Base-by-base conservation (phyloP, 202 grass and related monocot genomes). In the Schoenoplectus triqueter region DNA sequence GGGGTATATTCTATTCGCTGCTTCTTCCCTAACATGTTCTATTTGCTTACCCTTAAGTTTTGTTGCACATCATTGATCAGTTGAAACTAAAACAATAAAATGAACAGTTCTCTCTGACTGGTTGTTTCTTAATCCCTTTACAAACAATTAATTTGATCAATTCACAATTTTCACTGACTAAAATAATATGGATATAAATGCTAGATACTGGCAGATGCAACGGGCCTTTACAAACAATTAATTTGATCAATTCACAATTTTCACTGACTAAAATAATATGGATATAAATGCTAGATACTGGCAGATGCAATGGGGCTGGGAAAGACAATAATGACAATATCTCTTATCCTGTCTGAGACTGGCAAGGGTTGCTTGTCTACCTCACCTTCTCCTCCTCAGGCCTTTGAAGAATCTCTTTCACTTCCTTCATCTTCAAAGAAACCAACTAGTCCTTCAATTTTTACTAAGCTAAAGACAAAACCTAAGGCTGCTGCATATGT, bases 261-360 rank as follows among this genome's bases (percentile, higher is more conserved):
- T 78, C 50, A 72, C 56, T 59, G 17, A 72, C 52, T 75, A 61
- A 51, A 72, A 39, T 72, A 63, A 46, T 61, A 77, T 49, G 69
- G 3, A 14, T 69, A 88, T 78, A 87, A 89, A 87, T 85, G 60
- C 80, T 86, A 97, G 95, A 98, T 98, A 88, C 68, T 98, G 85
- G 95, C 95, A 95, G 95, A 98, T 95, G 92, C 91, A 80, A 98
- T 98, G 95, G 95, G 95, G 80, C 80, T 98, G 51, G 95, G 95
- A 82, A 98, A 98, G 86, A 98, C 95, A 84, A 92, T 98, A 72
- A 98, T 98, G 92, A 98, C 91, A 42, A 95, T 98, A 85, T 50
- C 92, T 90, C 92, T 98, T 95, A 86, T 98, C 70, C 89, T 98
- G 84, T 88, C 91, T 20, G 84, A 93, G 69, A 89, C 89, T 84